These are phyloP conservation scores for Anthostomella pinea DNA, from an alignment of 2,329 filamentous ascomycete genomes.

Conservation along the genomic window DNA sequence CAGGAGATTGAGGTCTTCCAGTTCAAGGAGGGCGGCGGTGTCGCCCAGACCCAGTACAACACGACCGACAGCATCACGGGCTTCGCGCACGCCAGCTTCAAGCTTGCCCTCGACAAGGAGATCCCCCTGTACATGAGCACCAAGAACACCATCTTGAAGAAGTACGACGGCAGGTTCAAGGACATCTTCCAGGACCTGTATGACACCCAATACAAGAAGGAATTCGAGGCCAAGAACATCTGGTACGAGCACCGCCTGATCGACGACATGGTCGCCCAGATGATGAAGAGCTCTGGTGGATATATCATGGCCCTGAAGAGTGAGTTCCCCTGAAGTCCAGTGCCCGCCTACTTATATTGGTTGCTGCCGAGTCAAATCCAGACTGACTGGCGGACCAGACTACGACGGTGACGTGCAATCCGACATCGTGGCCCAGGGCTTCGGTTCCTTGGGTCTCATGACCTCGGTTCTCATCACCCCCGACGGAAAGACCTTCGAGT, in stretches of 20 bases:
- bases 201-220: conserved; percentile 78
- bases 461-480: conserved; percentile 96
- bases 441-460: conserved; percentile 97
- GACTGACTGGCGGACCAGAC: conserved; percentile 53
- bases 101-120: conserved; percentile 82
- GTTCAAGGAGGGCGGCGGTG: conserved; percentile 81
- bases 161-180: conserved; percentile 98
- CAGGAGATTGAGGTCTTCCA: conserved; percentile 87
- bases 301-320: conserved; percentile 99
- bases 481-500: conserved; percentile 94
- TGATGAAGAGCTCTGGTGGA: conserved; percentile 97
- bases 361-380: conserved; percentile 13
- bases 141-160: conserved; percentile 99
- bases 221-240: conserved; percentile 88
- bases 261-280: conserved; percentile 99
- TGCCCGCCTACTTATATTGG: background rate
- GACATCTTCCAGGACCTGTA: conserved; percentile 99
- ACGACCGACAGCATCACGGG: conserved; percentile 92
- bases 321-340: conserved; percentile 43
- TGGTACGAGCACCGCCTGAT: conserved; percentile 99
- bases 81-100: conserved; percentile 95
- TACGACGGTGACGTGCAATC: conserved; percentile 99
- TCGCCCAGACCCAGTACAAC: conserved; percentile 97
- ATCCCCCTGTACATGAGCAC: conserved; percentile 99
- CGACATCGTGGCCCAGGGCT: conserved; percentile 96